Evolutionary conservation across 331 rosid species (phyloP), one percentile per base, ranked within the genome.

Genomic region (Rhamnella rubrinervis): DNA sequence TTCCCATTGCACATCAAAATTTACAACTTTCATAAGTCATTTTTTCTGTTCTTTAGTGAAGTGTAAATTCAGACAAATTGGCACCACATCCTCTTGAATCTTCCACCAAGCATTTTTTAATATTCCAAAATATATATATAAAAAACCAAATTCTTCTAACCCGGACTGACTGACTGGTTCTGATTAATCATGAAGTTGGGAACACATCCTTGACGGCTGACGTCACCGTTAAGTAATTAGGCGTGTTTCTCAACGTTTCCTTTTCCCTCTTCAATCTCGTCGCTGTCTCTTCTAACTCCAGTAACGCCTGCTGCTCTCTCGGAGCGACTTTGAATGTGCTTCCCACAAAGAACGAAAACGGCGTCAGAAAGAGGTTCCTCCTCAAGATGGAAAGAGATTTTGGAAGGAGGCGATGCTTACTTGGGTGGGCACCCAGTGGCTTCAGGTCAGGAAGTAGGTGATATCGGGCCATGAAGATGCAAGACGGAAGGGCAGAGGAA

Each of bases 261-360:
- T 89, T 91, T 90, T 95, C 99, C 76, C 96, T 85, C 83, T 65
- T 78, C 75, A 95, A 67, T 77, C 97, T 73, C 15, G 96, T 83
- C 9, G 86, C 92, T 15, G 99, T 89, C 67, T 95, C 97, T 82
- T 87, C 99, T 86, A 95, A 72, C 75, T 95, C 99, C 17, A 95
- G 95, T 72, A 95, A 69, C 8, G 99, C 96, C 52, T 95, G 99
- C 77, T 95, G 97, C 85, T 95, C 99, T 67, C 96, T 85, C 1
- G 99, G 99, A 9, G 99, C 99, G 0, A 97, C 99, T 63, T 95
- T 97, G 52, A 95, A 95, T 2, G 99, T 95, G 75, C 96, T 89
- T 5, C 99, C 99, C 8, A 95, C 97, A 46, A 95, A 95, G 79
- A 95, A 91, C 61, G 99, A 95, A 71, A 91, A 95, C 46, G 92